phyloP scores from a whole-genome alignment of 2,329 filamentous ascomycete species.

The Paraconiothyrium brasiliense region DNA sequence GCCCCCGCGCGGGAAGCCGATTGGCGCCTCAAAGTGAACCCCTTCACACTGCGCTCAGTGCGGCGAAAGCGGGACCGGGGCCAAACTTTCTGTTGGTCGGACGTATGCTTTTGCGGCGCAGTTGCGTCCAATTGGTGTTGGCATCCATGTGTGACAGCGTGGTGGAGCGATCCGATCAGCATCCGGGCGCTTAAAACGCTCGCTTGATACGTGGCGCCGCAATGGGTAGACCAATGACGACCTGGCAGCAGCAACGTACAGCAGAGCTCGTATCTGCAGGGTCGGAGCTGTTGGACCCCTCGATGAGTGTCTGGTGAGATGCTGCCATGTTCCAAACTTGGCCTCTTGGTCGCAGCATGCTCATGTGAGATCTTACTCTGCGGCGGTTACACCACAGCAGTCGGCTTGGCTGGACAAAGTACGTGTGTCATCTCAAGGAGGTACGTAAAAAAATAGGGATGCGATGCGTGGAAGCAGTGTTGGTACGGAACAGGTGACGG shows the following conservation, averaged over 20 bases:
- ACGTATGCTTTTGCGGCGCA: conserved; percentile 41
- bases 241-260: conserved; percentile 23
- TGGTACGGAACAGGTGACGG: too few species aligned
- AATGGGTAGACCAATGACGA: conserved; percentile 35
- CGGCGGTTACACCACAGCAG: not conserved
- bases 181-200: conserved; percentile 41
- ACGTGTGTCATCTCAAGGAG: too few species aligned
- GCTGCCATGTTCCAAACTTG: conserved; percentile 1
- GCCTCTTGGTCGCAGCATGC: not conserved
- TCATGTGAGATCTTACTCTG: not conserved
- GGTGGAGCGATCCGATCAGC: conserved; percentile 26
- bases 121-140: conserved; percentile 42
- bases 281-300: conserved; percentile 9
- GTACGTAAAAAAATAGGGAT: too few species aligned
- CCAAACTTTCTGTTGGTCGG: conserved; percentile 39
- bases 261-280: conserved; percentile 16
- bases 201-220: conserved; percentile 14
- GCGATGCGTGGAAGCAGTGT: too few species aligned
- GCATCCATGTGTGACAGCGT: conserved; percentile 38
- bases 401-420: not conserved
- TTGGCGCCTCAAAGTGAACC: conserved; percentile 39
- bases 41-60: conserved; percentile 24
- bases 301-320: conserved; percentile 11
- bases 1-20: conserved; percentile 21
- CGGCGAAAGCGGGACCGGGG: conserved; percentile 39